Base-by-base conservation (phyloP, 23 red algal genomes). In the Gracilaria caudata region DNA sequence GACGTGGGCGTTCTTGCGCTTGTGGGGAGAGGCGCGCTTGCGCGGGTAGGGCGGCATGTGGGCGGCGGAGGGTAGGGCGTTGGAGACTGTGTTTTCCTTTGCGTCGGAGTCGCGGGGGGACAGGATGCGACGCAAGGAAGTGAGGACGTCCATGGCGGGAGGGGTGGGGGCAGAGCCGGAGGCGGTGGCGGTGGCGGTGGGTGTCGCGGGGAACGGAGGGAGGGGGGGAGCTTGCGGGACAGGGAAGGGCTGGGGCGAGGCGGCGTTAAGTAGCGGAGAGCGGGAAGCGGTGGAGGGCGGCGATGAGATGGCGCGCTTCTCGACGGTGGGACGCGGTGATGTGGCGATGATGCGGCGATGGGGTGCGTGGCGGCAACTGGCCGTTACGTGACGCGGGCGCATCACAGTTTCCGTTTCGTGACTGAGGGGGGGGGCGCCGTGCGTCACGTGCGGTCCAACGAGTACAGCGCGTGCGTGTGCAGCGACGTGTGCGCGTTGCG, bases 101-200 rank as follows among this genome's bases (percentile, higher is more conserved):
- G 9, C 38, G 37, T 66, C 40, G 24, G 79, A 13, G 59, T 63
- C 56, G 79, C 82, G 82, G 40, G 82, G 82, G 29, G 82, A 86
- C 19, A 86, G 66, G 59, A 86, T 86, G 64, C 82, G 82, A 73
- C 68, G 64, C 4, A 86, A 32, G 30, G 82, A 86, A n/a, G 82
- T 74, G 23, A 86, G 64, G 8, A 86, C 68, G 68, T 86, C 82
- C 82, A 86, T 86, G 70, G 40, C 25, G 43, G 70, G 21, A 11
- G 5, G 65, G 19, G 70, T 19, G 21, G 38, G 39, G 70, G 36
- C 6, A 14, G 66, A 1, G 19, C 5, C 14, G 11, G 34, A 4
- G 1, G 37, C 32, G 61, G 30, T 1, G 30, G 29, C 61, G 26
- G 61, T 1, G 9, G 61, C 61, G 61, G 29, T 3, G 33, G 19